phyloP scores from a whole-genome alignment of 768 basidiomycete genomes.

The Obba rivulosa region DNA sequence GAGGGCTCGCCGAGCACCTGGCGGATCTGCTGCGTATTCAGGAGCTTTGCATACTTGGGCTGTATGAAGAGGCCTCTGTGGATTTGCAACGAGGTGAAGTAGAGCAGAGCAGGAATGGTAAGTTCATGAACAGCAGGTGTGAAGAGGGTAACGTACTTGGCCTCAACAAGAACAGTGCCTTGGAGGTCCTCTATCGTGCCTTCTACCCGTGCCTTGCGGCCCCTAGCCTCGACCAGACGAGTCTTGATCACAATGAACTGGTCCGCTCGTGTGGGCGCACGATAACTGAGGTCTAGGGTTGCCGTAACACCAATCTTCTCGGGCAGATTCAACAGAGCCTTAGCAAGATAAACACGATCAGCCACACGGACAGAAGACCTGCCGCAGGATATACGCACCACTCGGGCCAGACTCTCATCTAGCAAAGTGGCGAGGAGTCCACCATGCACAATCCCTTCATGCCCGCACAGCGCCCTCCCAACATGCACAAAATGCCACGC shows the following conservation, averaged over 20 bases:
- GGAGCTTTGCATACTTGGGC: constrained; percentile 78
- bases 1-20: constrained; percentile 61
- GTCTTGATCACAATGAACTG: constrained; percentile 88
- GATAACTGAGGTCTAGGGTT: constrained; percentile 73
- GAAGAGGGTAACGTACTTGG: constrained; percentile 47
- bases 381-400: constrained; percentile 43
- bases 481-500: constrained; percentile 70
- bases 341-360: background rate
- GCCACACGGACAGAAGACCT: background rate
- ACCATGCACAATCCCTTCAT: constrained; percentile 94
- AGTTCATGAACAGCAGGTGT: background rate
- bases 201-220: constrained; percentile 70
- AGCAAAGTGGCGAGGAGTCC: constrained; percentile 86
- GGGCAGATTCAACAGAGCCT: constrained; percentile 85
- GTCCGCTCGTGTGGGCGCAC: constrained; percentile 84
- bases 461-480: constrained; percentile 83
- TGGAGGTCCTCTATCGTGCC: constrained; percentile 74
- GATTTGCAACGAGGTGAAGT: no score
- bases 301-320: constrained; percentile 93
- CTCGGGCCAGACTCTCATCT: constrained; percentile 80
- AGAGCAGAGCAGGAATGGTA: background rate
- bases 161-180: constrained; percentile 81
- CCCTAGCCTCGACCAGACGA: constrained; percentile 57
- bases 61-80: constrained; percentile 79
- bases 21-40: constrained; percentile 54